Conservation (phyloP, 257 asterid species). For the Solanum gracilifrons region DNA sequence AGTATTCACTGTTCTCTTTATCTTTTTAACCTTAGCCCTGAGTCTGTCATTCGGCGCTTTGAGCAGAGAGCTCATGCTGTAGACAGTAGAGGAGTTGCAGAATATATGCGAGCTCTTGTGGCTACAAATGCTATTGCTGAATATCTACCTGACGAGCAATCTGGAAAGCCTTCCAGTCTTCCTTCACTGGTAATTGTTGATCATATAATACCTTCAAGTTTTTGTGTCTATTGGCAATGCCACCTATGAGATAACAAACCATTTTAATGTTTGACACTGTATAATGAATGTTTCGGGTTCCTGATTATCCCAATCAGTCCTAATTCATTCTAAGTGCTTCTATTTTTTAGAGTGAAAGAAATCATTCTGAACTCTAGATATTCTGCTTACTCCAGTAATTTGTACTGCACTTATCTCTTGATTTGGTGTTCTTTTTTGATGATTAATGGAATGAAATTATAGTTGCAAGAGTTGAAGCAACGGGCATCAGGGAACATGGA, state of each 20-base stretch:
- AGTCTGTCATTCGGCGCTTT: constrained; percentile 84
- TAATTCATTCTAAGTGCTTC: background rate
- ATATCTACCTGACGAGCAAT: constrained; percentile 83
- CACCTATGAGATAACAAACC: background rate
- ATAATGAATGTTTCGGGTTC: background rate
- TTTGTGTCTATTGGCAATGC: background rate
- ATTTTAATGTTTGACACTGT: background rate
- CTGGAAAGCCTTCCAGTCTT: constrained; percentile 90
- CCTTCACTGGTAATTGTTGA: constrained; percentile 69
- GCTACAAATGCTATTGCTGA: constrained; percentile 69
- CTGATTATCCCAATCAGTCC: background rate
- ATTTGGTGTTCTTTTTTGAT: constrained; percentile 8
- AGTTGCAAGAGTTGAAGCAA: constrained; percentile 95
- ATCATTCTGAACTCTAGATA: background rate
- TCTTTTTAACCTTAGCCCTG: constrained; percentile 45
- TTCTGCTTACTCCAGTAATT: background rate
- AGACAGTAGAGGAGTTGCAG: constrained; percentile 89
- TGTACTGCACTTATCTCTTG: background rate
- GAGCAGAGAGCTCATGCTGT: constrained; percentile 89
- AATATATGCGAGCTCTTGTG: constrained; percentile 85
- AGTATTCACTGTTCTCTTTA: constrained; percentile 5
- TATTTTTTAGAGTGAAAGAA: background rate
- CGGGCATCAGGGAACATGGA: constrained; percentile 73
- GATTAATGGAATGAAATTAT: constrained; percentile 12
- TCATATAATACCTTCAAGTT: background rate